phyloP scores from a whole-genome alignment of 179 eudicot species.

The Sideroxylon spinosum region DNA sequence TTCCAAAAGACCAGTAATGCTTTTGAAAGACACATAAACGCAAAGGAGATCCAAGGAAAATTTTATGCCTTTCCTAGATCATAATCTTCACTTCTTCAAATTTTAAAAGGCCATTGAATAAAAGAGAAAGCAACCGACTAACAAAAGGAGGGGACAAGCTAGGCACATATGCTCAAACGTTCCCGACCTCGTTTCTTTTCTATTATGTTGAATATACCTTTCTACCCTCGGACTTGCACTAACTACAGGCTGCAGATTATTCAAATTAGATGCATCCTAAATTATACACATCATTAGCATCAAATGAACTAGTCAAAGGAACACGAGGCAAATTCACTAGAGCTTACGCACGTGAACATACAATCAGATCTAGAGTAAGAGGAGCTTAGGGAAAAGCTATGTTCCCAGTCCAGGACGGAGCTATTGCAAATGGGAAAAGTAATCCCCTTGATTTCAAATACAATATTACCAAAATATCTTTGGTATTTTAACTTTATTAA shows the following conservation, averaged over 20 bases:
- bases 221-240: background rate
- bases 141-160: background rate
- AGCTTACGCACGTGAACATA: no score
- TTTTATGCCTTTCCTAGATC: slow-evolving; percentile 1
- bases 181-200: background rate
- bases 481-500: no score
- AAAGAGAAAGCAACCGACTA: slow-evolving; percentile 2
- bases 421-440: no score
- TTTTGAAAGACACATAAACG: background rate
- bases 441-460: no score
- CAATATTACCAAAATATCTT: no score
- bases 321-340: background rate
- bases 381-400: no score
- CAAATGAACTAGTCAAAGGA: no score
- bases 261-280: background rate
- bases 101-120: background rate
- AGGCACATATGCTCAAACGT: slow-evolving; percentile 8
- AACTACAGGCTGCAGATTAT: background rate
- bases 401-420: no score
- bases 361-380: no score
- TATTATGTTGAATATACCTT: background rate
- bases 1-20: background rate
- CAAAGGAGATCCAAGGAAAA: background rate
- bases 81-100: background rate
- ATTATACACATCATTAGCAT: no score